A percentile compares a stretch with the other conserved stretches of the same genome.
Evolutionary conservation across 2,329 filamentous ascomycete genomes (phyloP).

Genomic region (Leptodontidium sp.): DNA sequence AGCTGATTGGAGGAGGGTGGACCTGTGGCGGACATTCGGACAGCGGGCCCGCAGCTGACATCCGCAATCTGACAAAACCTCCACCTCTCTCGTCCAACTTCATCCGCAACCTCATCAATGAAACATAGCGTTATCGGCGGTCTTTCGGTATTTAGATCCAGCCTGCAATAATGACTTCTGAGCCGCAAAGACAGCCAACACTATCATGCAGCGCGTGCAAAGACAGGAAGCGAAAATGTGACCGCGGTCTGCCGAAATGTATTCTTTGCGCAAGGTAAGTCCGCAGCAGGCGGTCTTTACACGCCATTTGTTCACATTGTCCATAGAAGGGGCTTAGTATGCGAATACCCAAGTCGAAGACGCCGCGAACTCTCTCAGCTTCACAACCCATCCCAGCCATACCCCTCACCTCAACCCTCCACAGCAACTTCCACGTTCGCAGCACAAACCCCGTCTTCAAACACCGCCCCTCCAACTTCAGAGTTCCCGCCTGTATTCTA

Average conservation of each 20-base stretch:
- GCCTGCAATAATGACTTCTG: neutral
- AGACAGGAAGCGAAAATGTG: conserved; percentile 3
- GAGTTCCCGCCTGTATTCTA: conserved; percentile 33
- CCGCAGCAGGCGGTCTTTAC: neutral
- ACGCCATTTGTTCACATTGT: neutral
- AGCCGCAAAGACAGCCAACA: neutral
- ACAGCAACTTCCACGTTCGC: neutral
- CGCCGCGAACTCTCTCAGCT: conserved; percentile 2
- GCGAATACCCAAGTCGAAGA: conserved; percentile 13
- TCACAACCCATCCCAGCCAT: conserved; percentile 8
- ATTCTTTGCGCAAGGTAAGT: conserved; percentile 30
- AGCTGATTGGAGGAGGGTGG: neutral
- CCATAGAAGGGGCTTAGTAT: conserved; percentile 8
- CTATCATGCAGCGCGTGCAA: neutral
- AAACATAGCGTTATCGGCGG: too few relatives aligned
- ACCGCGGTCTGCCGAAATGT: conserved; percentile 28
- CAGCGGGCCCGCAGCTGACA: neutral
- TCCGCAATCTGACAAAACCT: neutral
- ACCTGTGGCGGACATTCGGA: conserved; percentile 1
- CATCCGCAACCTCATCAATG: too few relatives aligned
- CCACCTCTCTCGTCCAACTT: too few relatives aligned
- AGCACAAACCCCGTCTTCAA: neutral
- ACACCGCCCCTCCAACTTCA: neutral
- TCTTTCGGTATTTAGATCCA: neutral
- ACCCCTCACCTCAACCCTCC: conserved; percentile 20